phyloP scores from a whole-genome alignment of 2,329 filamentous ascomycete genomes.

The Fusarium marasasianum region DNA sequence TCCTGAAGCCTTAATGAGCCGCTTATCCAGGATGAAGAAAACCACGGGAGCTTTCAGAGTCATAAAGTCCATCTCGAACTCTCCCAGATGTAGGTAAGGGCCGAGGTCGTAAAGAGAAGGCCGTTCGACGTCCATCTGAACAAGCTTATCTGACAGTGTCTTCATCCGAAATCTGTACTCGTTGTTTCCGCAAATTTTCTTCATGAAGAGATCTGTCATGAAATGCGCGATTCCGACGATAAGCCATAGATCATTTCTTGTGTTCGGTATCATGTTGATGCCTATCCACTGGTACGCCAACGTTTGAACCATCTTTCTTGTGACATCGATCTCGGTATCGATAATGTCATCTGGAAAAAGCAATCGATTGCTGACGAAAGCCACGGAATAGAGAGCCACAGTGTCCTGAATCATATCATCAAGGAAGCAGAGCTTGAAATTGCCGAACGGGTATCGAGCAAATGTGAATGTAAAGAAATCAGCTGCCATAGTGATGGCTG shows the following conservation, averaged over 20 bases:
- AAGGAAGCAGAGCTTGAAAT: slow-evolving; percentile 93
- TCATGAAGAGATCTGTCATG: slow-evolving; percentile 94
- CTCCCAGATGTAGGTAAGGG: slow-evolving; percentile 78
- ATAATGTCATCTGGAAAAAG: slow-evolving; percentile 87
- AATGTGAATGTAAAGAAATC: slow-evolving; percentile 91
- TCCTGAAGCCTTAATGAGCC: slow-evolving; percentile 83
- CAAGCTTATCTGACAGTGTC: slow-evolving; percentile 80
- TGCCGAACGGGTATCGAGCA: slow-evolving; percentile 89
- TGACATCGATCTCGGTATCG: slow-evolving; percentile 84
- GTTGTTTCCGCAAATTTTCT: slow-evolving; percentile 90
- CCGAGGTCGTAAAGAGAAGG: slow-evolving; percentile 87
- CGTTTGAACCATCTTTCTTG: slow-evolving; percentile 81
- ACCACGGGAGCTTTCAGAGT: slow-evolving; percentile 89
- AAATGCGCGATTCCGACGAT: slow-evolving; percentile 91
- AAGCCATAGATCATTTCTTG: slow-evolving; percentile 85
- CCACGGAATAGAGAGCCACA: slow-evolving; percentile 80
- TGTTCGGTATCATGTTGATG: slow-evolving; percentile 87
- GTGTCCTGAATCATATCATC: slow-evolving; percentile 85
- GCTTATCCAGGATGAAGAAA: slow-evolving; percentile 91
- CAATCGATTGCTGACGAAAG: slow-evolving; percentile 86
- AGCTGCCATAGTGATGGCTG: slow-evolving; percentile 85
- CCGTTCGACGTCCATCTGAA: slow-evolving; percentile 81
- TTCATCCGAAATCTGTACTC: slow-evolving; percentile 94
- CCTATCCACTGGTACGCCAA: slow-evolving; percentile 94
- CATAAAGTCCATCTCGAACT: slow-evolving; percentile 90